A percentile compares a stretch with the other conserved stretches of the same genome.
Evolutionary conservation across 805 yeast species (phyloP).

Genomic region (Lachancea cidri): DNA sequence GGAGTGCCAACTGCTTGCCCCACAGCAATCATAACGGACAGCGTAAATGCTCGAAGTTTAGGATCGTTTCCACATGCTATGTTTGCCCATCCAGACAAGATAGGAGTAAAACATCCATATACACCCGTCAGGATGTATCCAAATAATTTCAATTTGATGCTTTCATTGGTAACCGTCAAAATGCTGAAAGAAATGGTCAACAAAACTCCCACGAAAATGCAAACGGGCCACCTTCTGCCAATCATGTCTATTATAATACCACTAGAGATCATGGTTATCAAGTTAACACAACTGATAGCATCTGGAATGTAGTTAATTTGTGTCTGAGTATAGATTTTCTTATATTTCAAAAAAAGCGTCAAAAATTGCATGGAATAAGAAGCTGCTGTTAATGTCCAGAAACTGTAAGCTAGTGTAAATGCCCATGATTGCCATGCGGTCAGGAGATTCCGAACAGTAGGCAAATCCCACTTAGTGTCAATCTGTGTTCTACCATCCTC

Average conservation of each 20-base stretch:
- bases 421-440: slow-evolving; percentile 18
- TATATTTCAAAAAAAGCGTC: slow-evolving; percentile 13
- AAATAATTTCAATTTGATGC: slow-evolving; percentile 15
- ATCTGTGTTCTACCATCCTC: slow-evolving; percentile 8
- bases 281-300: slow-evolving; percentile 8
- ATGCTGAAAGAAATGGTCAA: slow-evolving; percentile 5
- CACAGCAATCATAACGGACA: slow-evolving; percentile 25
- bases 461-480: slow-evolving; percentile 3
- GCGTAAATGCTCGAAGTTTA: slow-evolving; percentile 23
- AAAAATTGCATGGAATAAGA: slow-evolving; percentile 26
- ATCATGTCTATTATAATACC: slow-evolving; percentile 23
- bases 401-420: slow-evolving; percentile 21
- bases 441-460: background rate
- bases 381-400: slow-evolving; percentile 26
- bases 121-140: slow-evolving; percentile 20
- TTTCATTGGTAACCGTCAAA: slow-evolving; percentile 12
- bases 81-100: slow-evolving; percentile 13
- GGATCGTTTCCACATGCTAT: slow-evolving; percentile 19
- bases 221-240: slow-evolving; percentile 18
- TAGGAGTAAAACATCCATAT: slow-evolving; percentile 14
- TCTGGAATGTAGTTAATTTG: slow-evolving; percentile 16
- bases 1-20: slow-evolving; percentile 24
- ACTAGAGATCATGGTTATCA: slow-evolving; percentile 10
- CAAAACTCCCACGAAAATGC: slow-evolving; percentile 8
- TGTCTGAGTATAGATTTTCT: slow-evolving; percentile 11